These are phyloP conservation scores for Colletotrichum sansevieriae DNA, from an alignment of 2,329 filamentous ascomycete species.

Conservation along the genomic window DNA sequence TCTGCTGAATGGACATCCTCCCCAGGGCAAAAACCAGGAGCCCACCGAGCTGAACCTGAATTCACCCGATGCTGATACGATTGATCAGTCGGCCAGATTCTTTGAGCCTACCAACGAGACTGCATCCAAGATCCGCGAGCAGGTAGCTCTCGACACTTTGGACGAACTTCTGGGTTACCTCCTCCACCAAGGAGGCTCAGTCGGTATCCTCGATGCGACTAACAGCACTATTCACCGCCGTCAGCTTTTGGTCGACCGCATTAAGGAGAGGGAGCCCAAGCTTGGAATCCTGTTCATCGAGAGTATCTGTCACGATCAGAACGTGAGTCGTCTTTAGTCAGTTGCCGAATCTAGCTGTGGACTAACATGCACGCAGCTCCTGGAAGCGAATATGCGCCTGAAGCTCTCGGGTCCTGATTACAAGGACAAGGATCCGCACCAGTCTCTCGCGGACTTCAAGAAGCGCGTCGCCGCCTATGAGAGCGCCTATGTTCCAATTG, in stretches of 20 bases:
- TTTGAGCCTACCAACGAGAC: constrained; percentile 91
- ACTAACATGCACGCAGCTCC: constrained; percentile 62
- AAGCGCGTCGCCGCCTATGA: constrained; percentile 93
- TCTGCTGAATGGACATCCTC: constrained; percentile 66
- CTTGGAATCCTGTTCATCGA: constrained; percentile 96
- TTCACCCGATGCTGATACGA: constrained; percentile 56
- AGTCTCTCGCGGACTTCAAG: constrained; percentile 91
- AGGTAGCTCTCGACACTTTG: constrained; percentile 91
- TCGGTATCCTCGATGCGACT: constrained; percentile 96
- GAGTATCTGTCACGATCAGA: constrained; percentile 88
- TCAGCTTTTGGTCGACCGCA: constrained; percentile 84
- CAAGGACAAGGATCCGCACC: constrained; percentile 88
- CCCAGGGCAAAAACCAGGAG: constrained; percentile 57
- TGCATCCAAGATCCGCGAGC: constrained; percentile 86
- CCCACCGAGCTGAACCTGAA: constrained; percentile 52
- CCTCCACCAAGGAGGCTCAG: constrained; percentile 82
- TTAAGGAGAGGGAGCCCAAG: constrained; percentile 85
- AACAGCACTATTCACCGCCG: constrained; percentile 93
- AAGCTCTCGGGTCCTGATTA: constrained; percentile 98
- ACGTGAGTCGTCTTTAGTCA: constrained; percentile 54
- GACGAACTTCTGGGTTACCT: constrained; percentile 95
- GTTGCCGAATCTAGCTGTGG: not conserved
- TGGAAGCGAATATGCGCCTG: constrained; percentile 96
- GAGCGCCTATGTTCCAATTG: constrained; percentile 91
- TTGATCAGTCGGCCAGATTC: constrained; percentile 92